phyloP scores from a whole-genome alignment of 192 early-diverging fungal genomes.

The Mortierella alpina region DNA sequence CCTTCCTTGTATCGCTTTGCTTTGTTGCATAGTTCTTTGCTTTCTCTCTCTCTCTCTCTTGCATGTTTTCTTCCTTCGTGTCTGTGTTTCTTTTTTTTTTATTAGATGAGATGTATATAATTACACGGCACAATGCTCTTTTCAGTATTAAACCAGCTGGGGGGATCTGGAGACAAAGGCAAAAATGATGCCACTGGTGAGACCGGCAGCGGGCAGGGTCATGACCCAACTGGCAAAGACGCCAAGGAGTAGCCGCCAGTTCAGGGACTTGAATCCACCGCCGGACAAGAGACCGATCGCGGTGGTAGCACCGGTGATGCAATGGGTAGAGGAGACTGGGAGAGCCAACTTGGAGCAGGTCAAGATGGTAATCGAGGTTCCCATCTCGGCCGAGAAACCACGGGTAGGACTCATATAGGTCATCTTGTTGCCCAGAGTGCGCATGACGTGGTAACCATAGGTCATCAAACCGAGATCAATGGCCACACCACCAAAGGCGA shows the following conservation, averaged over 20 bases:
- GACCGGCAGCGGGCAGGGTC: slow-evolving; percentile 79
- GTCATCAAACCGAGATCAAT: slow-evolving; percentile 83
- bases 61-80: no score
- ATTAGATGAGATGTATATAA: no score
- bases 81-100: no score
- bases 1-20: no score
- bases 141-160: not conserved
- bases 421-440: slow-evolving; percentile 83
- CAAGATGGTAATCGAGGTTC: slow-evolving; percentile 80
- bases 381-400: slow-evolving; percentile 84
- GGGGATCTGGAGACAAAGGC: slow-evolving; percentile 70
- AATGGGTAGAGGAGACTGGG: slow-evolving; percentile 88
- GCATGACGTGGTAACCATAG: slow-evolving; percentile 84
- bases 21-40: no score
- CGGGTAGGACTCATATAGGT: slow-evolving; percentile 85
- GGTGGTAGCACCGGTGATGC: slow-evolving; percentile 82
- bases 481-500: slow-evolving; percentile 75
- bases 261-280: slow-evolving; percentile 67
- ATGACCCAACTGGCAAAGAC: slow-evolving; percentile 79
- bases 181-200: slow-evolving; percentile 73
- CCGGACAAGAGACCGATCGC: slow-evolving; percentile 78
- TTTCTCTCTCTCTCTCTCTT: no score
- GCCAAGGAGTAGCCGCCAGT: slow-evolving; percentile 79
- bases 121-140: no score
- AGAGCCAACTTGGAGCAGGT: slow-evolving; percentile 82